Evolutionary conservation across 2,329 filamentous ascomycete genomes (phyloP), one percentile per base, ranked within the genome.

Genomic region (Ilyonectria mors-panacis): DNA sequence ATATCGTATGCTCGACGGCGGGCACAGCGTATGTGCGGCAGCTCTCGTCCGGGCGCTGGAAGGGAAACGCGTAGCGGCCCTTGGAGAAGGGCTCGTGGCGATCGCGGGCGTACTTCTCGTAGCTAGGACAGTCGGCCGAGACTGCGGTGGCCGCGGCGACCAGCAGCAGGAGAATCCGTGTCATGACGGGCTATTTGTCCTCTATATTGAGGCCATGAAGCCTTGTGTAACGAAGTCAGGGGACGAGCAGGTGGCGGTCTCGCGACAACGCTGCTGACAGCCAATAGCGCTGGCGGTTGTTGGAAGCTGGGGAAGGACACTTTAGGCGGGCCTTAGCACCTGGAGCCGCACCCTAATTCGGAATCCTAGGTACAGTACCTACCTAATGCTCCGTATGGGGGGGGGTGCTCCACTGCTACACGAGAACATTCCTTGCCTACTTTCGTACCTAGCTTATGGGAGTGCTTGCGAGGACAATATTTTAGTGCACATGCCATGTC

Each of bases 11-110:
- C 78, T 98, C 95, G 5, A 97, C 93, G 8, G 90, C 86, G 2
- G 90, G 87, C 2, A 93, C 93, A 68, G 89, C 88, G 83, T 96
- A 97, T 1, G 93, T 97, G 58, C 95, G 92, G 78, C 95, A 98
- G 74, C 88, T 87, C 58, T 87, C 83, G 1, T 87, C 86, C 0
- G 95, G 95, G 30, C 95, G 89, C 83, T 97, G 94, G 79, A 88
- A 97, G 1, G 94, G 92, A 9, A 97, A 89, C 63, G 88, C 84
- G 77, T 96, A 88, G 8, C 89, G 89, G 13, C 95, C 95, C n/a
- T 87, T 81, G 70, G 93, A 97, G 74, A 91, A 90, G 1, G 95
- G 95, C 39, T 86, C 83, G 78, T 95, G 92, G 21, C 69, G 71
- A 12, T 78, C 54, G 26, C 73, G 75, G 21, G 80, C 79, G 56